A percentile compares a stretch with the other conserved stretches of the same genome.
Evolutionary conservation across 1,284 basidiomycete species (phyloP).

Genomic region (Moniliella sp.): DNA sequence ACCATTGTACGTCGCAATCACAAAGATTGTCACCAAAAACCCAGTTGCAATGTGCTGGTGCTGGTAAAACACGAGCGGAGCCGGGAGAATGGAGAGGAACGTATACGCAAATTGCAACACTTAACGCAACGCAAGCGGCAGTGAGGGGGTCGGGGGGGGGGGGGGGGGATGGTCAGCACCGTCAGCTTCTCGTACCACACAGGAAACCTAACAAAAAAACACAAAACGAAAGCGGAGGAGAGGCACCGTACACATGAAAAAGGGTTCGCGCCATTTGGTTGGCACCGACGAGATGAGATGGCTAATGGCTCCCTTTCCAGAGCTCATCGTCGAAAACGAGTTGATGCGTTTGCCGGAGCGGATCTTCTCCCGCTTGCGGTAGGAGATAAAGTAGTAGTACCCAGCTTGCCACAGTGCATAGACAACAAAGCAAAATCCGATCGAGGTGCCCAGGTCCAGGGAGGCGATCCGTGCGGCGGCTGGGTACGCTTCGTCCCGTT

Average conservation of each 20-base stretch:
- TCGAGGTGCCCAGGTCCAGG: background rate
- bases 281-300: slow-evolving; percentile 16
- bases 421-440: too few relatives aligned
- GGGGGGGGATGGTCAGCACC: too few relatives aligned
- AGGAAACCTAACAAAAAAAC: too few relatives aligned
- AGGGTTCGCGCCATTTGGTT: slow-evolving; percentile 8
- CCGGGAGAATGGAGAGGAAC: slow-evolving; percentile 62
- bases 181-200: too few relatives aligned
- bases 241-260: too few relatives aligned
- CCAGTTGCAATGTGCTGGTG: slow-evolving; percentile 50
- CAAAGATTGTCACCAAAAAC: slow-evolving; percentile 41
- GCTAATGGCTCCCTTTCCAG: slow-evolving; percentile 17
- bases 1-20: slow-evolving; percentile 13
- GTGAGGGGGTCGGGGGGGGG: too few relatives aligned
- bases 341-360: slow-evolving; percentile 18
- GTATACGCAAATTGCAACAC: slow-evolving; percentile 48
- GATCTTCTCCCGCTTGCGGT: slow-evolving; percentile 10
- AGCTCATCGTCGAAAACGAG: slow-evolving; percentile 16
- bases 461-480: background rate
- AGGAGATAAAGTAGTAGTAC: slow-evolving; percentile 35
- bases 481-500: too few relatives aligned
- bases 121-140: too few relatives aligned
- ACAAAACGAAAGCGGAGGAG: too few relatives aligned
- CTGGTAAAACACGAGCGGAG: slow-evolving; percentile 57
- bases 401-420: slow-evolving; percentile 71